Percentiles rank a stretch among this genome's conserved stretches.
Evolutionary conservation across 257 asterid species (phyloP).

Genomic region (Plantago major): DNA sequence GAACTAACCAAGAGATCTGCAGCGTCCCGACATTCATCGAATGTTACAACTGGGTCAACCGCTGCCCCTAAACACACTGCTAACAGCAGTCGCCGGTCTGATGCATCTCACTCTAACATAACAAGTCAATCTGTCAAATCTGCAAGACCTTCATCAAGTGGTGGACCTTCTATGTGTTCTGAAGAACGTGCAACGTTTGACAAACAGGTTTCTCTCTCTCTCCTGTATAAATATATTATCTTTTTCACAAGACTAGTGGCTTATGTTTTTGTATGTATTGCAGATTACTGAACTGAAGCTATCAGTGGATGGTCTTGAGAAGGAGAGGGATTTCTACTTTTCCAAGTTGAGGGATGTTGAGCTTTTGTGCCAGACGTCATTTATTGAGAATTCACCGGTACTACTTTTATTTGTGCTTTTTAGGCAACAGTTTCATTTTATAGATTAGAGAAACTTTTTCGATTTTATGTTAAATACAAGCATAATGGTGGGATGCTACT

Average conservation of each 20-base stretch:
- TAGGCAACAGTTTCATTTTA: neutral
- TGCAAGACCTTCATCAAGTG: slow-evolving; percentile 68
- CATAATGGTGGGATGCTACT: neutral
- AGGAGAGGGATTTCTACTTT: slow-evolving; percentile 94
- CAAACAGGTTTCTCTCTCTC: slow-evolving; percentile 49
- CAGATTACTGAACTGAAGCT: slow-evolving; percentile 86
- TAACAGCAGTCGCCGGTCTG: slow-evolving; percentile 49
- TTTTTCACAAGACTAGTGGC: slow-evolving; percentile 11
- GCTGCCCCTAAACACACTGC: slow-evolving; percentile 51
- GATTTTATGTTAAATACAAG: neutral
- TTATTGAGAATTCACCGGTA: slow-evolving; percentile 63
- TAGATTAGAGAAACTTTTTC: neutral
- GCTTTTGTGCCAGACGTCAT: slow-evolving; percentile 73
- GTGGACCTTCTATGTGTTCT: slow-evolving; percentile 45
- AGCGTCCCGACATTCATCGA: slow-evolving; percentile 49
- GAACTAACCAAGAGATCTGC: slow-evolving; percentile 68
- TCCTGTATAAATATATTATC: neutral
- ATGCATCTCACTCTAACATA: slow-evolving; percentile 34
- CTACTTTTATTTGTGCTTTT: neutral
- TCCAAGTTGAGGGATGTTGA: slow-evolving; percentile 85
- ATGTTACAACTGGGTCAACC: slow-evolving; percentile 20
- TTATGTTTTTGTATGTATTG: slow-evolving; percentile 16
- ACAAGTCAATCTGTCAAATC: slow-evolving; percentile 50
- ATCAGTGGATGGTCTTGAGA: slow-evolving; percentile 79
- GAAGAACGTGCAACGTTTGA: slow-evolving; percentile 62